Evolutionary conservation across 768 basidiomycete species (phyloP).

Genomic region (Gelatoporia subvermispora): DNA sequence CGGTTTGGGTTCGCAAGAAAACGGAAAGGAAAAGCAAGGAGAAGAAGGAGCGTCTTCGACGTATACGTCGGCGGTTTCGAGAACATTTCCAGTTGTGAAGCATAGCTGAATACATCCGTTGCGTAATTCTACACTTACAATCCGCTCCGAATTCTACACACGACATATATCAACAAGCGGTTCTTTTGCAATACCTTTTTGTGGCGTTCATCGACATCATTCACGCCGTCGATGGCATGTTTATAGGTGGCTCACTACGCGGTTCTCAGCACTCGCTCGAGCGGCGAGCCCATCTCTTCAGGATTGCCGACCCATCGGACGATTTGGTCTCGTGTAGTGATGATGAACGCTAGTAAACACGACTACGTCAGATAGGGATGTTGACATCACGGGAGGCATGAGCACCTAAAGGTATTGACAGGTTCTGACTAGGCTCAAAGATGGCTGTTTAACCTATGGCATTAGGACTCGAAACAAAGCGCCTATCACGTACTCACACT

Average conservation of each 20-base stretch:
- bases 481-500: conserved; percentile 14
- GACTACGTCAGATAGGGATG: conserved; percentile 1
- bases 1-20: conserved; percentile 23
- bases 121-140: too few relatives aligned
- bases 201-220: too few relatives aligned
- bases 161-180: too few relatives aligned
- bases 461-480: not conserved
- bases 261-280: conserved; percentile 13
- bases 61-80: conserved; percentile 5
- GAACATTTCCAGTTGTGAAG: not conserved
- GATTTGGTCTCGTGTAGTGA: conserved; percentile 21
- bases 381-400: conserved; percentile 1
- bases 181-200: too few relatives aligned
- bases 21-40: conserved; percentile 12
- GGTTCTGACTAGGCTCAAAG: conserved; percentile 24
- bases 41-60: conserved; percentile 11
- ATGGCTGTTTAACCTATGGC: conserved; percentile 13
- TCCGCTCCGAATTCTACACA: too few relatives aligned
- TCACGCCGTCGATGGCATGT: too few relatives aligned
- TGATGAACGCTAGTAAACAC: conserved; percentile 20
- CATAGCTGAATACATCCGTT: too few relatives aligned
- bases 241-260: conserved; percentile 1
- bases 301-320: conserved; percentile 26
- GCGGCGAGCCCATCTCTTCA: conserved; percentile 22
- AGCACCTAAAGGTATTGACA: conserved; percentile 25